Base-by-base conservation (phyloP, 495 filamentous ascomycete genomes). In the Hyaloscypha finlandica region DNA sequence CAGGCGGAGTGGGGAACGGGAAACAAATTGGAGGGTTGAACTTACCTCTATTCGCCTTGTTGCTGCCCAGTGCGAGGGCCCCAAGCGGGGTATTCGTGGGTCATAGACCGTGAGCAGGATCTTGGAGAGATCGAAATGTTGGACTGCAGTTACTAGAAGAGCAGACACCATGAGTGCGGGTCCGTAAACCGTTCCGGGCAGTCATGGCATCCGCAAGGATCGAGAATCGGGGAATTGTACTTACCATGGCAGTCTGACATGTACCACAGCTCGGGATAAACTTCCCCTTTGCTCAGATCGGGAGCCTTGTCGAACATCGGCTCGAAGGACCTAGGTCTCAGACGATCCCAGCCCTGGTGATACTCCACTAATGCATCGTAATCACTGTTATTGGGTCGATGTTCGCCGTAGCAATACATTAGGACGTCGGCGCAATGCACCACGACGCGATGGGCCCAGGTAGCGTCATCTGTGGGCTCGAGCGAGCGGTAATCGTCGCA, bases 91-190 rank as follows among this genome's bases (percentile, higher is more conserved):
- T 3, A 77, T 35, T 5, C 70, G 73, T 2, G 80, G 80, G 62
- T 81, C 76, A 66, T 80, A 78, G 16, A 78, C 76, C 0, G 71
- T 65, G n/a, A 83, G 74, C 33, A 83, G 66, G 33, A 83, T 77
- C 6, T 74, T 71, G 1, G 77, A 74, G 14, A 81, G 73, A 35
- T 78, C 76, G 9, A 77, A 66, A 59, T 79, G 76, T 35, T 78
- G 77, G 20, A 77, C 61, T 0, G 74, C 80, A 3, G 75, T 74
- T 8, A 78, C 75, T 56, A 5, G 22, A 56, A 25, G 53, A 5
- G 9, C 2, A 25, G 25, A 25, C 2, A 25, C 25, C 25, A 2
- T 25, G 25, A 59, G 29, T 14, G 6, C 20, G 16, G 22, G 6
- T 56, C 20, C 20, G 8, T 8, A 31, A 29, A 4, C 20, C 29